Percentiles rank a stretch among this genome's conserved stretches.
phyloP scores from a whole-genome alignment of 495 filamentous ascomycete genomes.

The Aspergillus panamensis region DNA sequence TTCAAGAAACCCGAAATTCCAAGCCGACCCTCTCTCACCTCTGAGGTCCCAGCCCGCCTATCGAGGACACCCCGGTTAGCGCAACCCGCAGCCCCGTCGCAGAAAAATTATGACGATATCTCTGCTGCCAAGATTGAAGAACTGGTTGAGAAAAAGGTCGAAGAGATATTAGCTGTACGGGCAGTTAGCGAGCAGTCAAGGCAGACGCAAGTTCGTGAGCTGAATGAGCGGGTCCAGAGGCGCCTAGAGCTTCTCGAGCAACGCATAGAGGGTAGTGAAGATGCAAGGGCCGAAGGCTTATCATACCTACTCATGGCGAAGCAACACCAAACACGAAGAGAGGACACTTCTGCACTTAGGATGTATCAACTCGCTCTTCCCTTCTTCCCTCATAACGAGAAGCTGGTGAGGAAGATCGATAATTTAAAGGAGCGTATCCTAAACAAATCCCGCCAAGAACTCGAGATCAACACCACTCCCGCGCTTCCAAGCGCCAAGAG shows the following conservation, averaged over 20 bases:
- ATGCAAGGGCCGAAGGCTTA: slow-evolving; percentile 72
- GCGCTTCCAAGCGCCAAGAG: slow-evolving; percentile 25
- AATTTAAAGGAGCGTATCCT: slow-evolving; percentile 60
- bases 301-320: slow-evolving; percentile 86
- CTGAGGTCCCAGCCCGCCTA: slow-evolving; percentile 30
- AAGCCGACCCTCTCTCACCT: slow-evolving; percentile 41
- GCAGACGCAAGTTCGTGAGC: slow-evolving; percentile 49
- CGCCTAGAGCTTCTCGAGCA: slow-evolving; percentile 82
- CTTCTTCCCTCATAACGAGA: slow-evolving; percentile 83
- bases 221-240: slow-evolving; percentile 73
- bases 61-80: slow-evolving; percentile 29
- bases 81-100: slow-evolving; percentile 29
- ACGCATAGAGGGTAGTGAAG: slow-evolving; percentile 72
- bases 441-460: slow-evolving; percentile 20
- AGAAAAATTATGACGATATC: slow-evolving; percentile 40
- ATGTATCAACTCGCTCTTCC: slow-evolving; percentile 84
- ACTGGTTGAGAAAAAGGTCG: slow-evolving; percentile 86
- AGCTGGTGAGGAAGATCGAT: slow-evolving; percentile 73
- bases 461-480: slow-evolving; percentile 18
- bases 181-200: slow-evolving; percentile 48
- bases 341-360: slow-evolving; percentile 71
- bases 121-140: slow-evolving; percentile 82
- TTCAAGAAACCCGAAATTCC: slow-evolving; percentile 38
- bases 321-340: slow-evolving; percentile 79
- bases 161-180: slow-evolving; percentile 76